These are phyloP conservation scores for Paracamarosporium sp. DNA, from an alignment of 2,329 filamentous ascomycete genomes.

Conservation along the genomic window DNA sequence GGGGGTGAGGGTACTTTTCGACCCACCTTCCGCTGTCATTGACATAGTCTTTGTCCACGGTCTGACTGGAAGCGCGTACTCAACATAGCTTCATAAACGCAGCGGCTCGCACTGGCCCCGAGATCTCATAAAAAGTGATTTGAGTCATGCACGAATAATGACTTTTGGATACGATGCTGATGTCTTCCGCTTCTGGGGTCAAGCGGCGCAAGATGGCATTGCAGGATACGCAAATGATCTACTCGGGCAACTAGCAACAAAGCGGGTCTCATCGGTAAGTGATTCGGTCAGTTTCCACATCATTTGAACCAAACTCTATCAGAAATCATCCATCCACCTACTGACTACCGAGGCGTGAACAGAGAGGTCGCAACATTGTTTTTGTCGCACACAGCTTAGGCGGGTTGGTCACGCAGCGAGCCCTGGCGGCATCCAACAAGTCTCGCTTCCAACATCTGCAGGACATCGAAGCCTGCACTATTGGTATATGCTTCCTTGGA, in stretches of 20 bases:
- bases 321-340: too few species aligned
- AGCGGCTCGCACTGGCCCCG: slow-evolving; percentile 10
- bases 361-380: neutral
- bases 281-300: too few species aligned
- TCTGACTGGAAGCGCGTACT: slow-evolving; percentile 12
- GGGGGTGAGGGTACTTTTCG: too few species aligned
- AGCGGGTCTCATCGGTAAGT: too few species aligned
- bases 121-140: slow-evolving; percentile 8
- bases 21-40: too few species aligned
- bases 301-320: too few species aligned
- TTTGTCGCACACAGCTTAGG: slow-evolving; percentile 18
- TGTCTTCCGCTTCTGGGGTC: slow-evolving; percentile 9
- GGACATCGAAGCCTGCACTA: neutral
- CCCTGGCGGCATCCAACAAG: neutral
- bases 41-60: slow-evolving; percentile 17
- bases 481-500: slow-evolving; percentile 13
- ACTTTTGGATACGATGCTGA: slow-evolving; percentile 17
- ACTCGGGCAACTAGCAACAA: slow-evolving; percentile 7
- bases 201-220: neutral
- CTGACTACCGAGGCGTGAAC: too few species aligned
- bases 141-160: slow-evolving; percentile 11
- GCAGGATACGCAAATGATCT: slow-evolving; percentile 5
- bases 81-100: slow-evolving; percentile 10
- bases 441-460: neutral
- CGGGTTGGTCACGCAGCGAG: slow-evolving; percentile 15